Percentiles rank a stretch among this genome's conserved stretches.
Conservation (phyloP, 805 yeast species). For the Cyberlindnera saturnus region DNA sequence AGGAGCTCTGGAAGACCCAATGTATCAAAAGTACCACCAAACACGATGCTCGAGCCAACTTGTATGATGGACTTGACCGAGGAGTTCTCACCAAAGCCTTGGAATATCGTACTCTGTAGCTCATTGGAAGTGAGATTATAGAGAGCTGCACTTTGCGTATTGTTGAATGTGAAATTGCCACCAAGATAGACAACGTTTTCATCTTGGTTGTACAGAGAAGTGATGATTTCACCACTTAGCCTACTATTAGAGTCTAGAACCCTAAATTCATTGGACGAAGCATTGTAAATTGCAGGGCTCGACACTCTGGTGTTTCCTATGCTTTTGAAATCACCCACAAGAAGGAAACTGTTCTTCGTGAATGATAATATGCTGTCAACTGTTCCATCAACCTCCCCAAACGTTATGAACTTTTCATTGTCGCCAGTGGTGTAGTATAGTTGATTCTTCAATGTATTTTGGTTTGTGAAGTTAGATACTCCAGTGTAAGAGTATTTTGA, state of each 20-base stretch:
- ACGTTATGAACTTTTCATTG: slow-evolving; percentile 10
- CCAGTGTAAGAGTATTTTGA: slow-evolving; percentile 30
- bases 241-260: slow-evolving; percentile 22
- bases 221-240: slow-evolving; percentile 32
- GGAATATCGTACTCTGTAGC: slow-evolving; percentile 53
- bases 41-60: slow-evolving; percentile 50
- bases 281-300: slow-evolving; percentile 29
- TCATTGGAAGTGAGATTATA: slow-evolving; percentile 45
- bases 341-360: slow-evolving; percentile 28
- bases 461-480: slow-evolving; percentile 27
- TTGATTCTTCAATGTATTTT: slow-evolving; percentile 13
- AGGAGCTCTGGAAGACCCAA: slow-evolving; percentile 24
- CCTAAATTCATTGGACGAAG: slow-evolving; percentile 21
- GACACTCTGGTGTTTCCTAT: slow-evolving; percentile 20
- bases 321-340: slow-evolving; percentile 21
- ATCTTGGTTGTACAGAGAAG: slow-evolving; percentile 43
- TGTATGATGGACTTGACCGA: slow-evolving; percentile 56
- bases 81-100: slow-evolving; percentile 65
- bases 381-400: slow-evolving; percentile 18
- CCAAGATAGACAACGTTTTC: slow-evolving; percentile 63
- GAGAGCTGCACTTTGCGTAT: slow-evolving; percentile 52
- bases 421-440: slow-evolving; percentile 14
- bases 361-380: slow-evolving; percentile 24
- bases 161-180: slow-evolving; percentile 59
- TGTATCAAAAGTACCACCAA: slow-evolving; percentile 72